Percentiles rank a stretch among this genome's conserved stretches.
phyloP scores from a whole-genome alignment of 2,329 filamentous ascomycete genomes.

The Claviceps maximensis region DNA sequence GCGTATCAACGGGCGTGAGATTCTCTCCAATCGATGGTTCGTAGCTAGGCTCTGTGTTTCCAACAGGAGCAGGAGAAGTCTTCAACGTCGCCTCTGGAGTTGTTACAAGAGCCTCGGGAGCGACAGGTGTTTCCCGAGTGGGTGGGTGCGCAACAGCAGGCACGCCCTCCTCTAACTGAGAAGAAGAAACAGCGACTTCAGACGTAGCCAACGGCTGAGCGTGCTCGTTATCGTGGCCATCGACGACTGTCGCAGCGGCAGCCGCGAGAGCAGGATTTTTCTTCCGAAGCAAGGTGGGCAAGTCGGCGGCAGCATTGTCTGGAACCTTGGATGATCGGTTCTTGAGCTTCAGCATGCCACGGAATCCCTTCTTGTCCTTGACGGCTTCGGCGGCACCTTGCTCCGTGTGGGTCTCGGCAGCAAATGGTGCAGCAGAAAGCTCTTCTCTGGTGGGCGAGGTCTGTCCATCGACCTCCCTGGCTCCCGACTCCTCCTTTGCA shows the following conservation, averaged over 20 bases:
- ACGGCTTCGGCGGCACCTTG: constrained; percentile 29
- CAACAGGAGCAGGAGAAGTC: not conserved
- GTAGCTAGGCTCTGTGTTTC: constrained; percentile 10
- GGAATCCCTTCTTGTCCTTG: constrained; percentile 38
- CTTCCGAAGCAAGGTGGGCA: constrained; percentile 36
- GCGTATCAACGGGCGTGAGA: constrained; percentile 45
- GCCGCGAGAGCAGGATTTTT: constrained; percentile 16
- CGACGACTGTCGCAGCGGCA: not conserved
- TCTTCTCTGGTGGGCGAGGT: constrained; percentile 14
- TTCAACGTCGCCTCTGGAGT: not conserved
- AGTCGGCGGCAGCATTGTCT: constrained; percentile 37
- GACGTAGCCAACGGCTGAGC: not conserved
- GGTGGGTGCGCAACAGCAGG: not conserved
- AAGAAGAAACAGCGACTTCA: not conserved
- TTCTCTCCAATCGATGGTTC: constrained; percentile 19
- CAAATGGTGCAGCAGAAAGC: not conserved
- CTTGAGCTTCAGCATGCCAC: constrained; percentile 54
- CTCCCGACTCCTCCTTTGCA: not conserved
- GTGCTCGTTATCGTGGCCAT: not conserved
- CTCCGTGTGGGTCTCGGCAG: constrained; percentile 29
- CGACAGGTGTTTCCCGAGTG: not conserved
- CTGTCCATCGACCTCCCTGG: not conserved
- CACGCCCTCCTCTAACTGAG: not conserved
- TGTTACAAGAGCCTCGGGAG: not conserved
- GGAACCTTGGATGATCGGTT: constrained; percentile 44